Evolutionary conservation across 306 rosid genomes (phyloP), one percentile per base, ranked within the genome.

Genomic region (Sesbania bispinosa): DNA sequence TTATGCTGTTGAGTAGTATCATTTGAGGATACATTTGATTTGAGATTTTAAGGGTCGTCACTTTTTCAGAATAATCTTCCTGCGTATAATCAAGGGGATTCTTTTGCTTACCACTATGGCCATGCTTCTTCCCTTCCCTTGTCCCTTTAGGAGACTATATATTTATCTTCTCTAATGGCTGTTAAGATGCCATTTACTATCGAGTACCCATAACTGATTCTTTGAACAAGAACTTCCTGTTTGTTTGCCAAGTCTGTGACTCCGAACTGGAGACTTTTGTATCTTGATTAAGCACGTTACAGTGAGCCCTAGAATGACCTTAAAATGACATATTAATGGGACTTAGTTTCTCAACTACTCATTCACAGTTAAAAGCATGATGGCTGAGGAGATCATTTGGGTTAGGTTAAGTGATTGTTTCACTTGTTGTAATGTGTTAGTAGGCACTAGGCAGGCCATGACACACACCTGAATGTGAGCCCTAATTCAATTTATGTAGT

Each of bases 301-400:
- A 35, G 21, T 67, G 52, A 55, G 11, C 30, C 51, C 20, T 53
- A n/a, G 24, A 76, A 77, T 59, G 70, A 59, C n/a, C n/a, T n/a
- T n/a, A n/a, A n/a, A n/a, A n/a, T n/a, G n/a, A n/a, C 45, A 43
- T 51, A 26, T 47, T 51, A 26, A 19, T 1, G 19, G 11, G 8
- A 51, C 71, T 15, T 52, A 36, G 64, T 39, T 65, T 53, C 48
- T 54, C 29, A 63, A 43, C 50, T 41, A n/a, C 36, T 18, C 9
- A 14, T 21, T 36, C 47, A 6, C 32, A 38, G 58, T 11, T 63
- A 29, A 10, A 39, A 35, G 39, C 36, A 35, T 62, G 70, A 47
- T 69, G 66, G 11, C 42, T 26, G 46, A 43, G 59, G 59, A 19
- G 19, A 7, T 24, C 27, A 61, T 62, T 36, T 67, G 51, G 32